Percentiles rank a stretch among this genome's conserved stretches.
These are phyloP conservation scores for Flaveria linearis DNA, from an alignment of 129 eudicot genomes.

Conservation along the genomic window DNA sequence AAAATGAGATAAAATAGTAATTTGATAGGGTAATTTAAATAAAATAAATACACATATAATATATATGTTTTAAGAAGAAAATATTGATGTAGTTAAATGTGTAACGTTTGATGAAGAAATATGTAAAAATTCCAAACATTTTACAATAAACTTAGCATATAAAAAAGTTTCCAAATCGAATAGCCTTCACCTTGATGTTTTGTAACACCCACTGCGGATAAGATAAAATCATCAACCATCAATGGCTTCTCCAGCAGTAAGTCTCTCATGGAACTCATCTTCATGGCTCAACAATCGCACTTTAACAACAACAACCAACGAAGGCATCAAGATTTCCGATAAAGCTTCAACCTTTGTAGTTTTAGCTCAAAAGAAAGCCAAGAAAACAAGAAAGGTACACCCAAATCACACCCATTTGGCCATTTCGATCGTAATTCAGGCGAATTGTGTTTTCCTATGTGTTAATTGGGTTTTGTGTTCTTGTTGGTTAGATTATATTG, in stretches of 20 bases:
- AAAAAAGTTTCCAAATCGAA: too few relatives aligned
- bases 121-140: too few relatives aligned
- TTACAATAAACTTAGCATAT: too few relatives aligned
- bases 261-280: constrained; percentile 76
- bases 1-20: too few relatives aligned
- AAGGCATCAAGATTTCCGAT: constrained; percentile 26
- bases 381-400: constrained; percentile 67
- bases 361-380: constrained; percentile 78
- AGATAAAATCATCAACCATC: constrained; percentile 26
- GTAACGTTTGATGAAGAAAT: too few relatives aligned
- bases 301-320: constrained; percentile 31
- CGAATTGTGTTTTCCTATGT: not conserved
- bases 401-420: constrained; percentile 9
- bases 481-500: constrained; percentile 62
- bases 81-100: too few relatives aligned
- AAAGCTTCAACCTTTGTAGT: constrained; percentile 38
- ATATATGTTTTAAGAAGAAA: too few relatives aligned
- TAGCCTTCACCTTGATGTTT: not conserved
- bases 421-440: not conserved
- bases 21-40: too few relatives aligned
- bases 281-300: constrained; percentile 48
- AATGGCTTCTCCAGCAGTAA: constrained; percentile 57
- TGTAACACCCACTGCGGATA: constrained; percentile 20
- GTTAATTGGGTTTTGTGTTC: constrained; percentile 20
- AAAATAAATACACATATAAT: too few relatives aligned